Conservation (phyloP, 139 green algal species). For the Chlamydomonas sp. region DNA sequence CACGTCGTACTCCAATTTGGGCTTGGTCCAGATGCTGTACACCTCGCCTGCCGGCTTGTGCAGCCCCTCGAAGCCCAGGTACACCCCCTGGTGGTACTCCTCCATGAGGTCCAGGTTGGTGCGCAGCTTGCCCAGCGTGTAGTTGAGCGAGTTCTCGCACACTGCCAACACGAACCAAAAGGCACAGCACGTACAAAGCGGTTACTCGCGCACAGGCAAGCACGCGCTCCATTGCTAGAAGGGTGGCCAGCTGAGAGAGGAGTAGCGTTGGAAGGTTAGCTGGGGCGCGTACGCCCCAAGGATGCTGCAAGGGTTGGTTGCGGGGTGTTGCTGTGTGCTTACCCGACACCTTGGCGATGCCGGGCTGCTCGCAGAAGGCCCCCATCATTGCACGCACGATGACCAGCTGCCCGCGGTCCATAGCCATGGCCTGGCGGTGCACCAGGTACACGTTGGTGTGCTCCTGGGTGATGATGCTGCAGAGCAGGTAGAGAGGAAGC, state of each 20-base stretch:
- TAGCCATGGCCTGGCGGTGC: conserved; percentile 5
- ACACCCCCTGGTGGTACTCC: background rate
- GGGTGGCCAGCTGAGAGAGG: background rate
- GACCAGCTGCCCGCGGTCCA: background rate
- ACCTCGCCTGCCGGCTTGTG: background rate
- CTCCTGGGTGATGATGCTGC: too few species aligned
- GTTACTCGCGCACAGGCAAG: too few species aligned
- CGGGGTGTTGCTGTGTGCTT: too few species aligned
- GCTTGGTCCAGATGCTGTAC: conserved; percentile 1
- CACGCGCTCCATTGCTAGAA: background rate
- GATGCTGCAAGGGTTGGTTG: too few species aligned
- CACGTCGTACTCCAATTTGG: background rate
- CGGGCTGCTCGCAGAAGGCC: conserved; percentile 22
- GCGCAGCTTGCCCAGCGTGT: conserved; percentile 6
- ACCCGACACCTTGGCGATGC: background rate
- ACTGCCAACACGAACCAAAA: too few species aligned
- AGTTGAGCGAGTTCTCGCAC: background rate
- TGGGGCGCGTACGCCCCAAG: too few species aligned
- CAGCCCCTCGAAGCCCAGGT: background rate
- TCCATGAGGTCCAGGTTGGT: conserved; percentile 12
- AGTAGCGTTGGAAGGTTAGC: too few species aligned
- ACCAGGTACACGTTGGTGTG: conserved; percentile 10
- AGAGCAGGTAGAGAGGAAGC: too few species aligned
- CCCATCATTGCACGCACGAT: conserved; percentile 4
- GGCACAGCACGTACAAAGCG: too few species aligned